Percentiles rank a stretch among this genome's conserved stretches.
Conservation (phyloP, 1,139 yeast genomes). For the Suhomyces coccinellae region DNA sequence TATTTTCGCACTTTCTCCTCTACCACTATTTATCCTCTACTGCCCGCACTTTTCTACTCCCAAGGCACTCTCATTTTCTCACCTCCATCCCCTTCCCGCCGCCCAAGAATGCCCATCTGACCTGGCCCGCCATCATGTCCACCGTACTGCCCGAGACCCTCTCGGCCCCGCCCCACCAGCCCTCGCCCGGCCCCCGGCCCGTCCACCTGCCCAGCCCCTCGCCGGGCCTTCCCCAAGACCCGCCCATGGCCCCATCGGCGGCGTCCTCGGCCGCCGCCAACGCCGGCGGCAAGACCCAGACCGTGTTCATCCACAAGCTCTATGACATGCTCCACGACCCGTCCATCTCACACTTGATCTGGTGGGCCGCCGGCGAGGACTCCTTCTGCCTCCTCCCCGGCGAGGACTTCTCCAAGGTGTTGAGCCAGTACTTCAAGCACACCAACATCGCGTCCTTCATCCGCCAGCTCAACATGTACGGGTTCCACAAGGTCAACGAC, state of each 20-base stretch:
- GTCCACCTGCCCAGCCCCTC: constrained; percentile 9
- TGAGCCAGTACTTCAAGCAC: constrained; percentile 71
- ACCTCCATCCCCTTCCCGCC: not conserved
- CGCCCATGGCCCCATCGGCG: not conserved
- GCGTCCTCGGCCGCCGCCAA: constrained; percentile 25
- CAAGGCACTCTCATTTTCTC: not conserved
- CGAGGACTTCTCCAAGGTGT: constrained; percentile 61
- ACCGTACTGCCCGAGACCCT: constrained; percentile 3
- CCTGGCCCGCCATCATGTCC: constrained; percentile 3
- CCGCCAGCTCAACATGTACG: constrained; percentile 46
- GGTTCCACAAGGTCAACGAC: constrained; percentile 68
- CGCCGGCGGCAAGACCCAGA: constrained; percentile 42
- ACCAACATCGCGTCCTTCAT: constrained; percentile 77
- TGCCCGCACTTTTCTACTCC: not conserved
- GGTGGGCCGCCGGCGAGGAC: constrained; percentile 50
- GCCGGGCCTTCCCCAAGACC: constrained; percentile 9
- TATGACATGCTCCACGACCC: constrained; percentile 64
- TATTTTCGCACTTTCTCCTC: not conserved
- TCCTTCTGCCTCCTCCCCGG: constrained; percentile 49
- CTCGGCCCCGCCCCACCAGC: constrained; percentile 2
- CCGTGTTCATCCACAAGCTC: constrained; percentile 63
- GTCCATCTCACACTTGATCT: constrained; percentile 48
- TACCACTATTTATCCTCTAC: not conserved
- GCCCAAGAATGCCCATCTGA: not conserved
- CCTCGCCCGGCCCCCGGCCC: not conserved